These are phyloP conservation scores for Tolypocladium sp. DNA, from an alignment of 2,329 filamentous ascomycete genomes.

Conservation along the genomic window DNA sequence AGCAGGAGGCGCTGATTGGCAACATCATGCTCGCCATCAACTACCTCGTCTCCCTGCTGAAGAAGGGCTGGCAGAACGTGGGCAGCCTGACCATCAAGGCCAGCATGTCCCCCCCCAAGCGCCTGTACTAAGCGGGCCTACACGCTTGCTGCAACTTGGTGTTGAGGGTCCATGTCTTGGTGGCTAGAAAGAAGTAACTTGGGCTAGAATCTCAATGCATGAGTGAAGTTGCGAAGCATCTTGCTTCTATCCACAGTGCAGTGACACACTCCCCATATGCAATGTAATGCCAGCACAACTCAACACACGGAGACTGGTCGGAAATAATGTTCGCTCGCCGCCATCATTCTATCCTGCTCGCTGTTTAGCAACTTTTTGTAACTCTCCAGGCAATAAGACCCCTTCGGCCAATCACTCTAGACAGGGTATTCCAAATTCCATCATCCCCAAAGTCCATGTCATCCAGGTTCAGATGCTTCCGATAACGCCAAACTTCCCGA, in stretches of 20 bases:
- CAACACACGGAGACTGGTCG: neutral
- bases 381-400: constrained; percentile 56
- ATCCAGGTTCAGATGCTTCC: constrained; percentile 64
- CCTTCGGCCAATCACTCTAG: constrained; percentile 55
- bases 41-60: constrained; percentile 98
- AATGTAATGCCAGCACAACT: neutral
- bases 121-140: constrained; percentile 70
- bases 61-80: constrained; percentile 99
- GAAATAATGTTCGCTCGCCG: neutral
- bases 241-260: neutral
- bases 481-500: constrained; percentile 60
- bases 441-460: constrained; percentile 74
- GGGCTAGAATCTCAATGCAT: constrained; percentile 4
- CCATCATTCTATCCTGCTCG: neutral
- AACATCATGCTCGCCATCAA: constrained; percentile 99
- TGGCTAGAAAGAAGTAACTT: constrained; percentile 1
- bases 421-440: constrained; percentile 62
- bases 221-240: neutral
- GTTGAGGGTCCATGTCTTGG: neutral
- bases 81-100: constrained; percentile 99
- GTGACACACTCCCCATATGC: neutral
- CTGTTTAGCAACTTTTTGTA: constrained; percentile 45
- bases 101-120: constrained; percentile 97
- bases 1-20: constrained; percentile 85
- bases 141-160: constrained; percentile 5